Conservation (phyloP, 805 yeast species). For the Yarrowia porcina region DNA sequence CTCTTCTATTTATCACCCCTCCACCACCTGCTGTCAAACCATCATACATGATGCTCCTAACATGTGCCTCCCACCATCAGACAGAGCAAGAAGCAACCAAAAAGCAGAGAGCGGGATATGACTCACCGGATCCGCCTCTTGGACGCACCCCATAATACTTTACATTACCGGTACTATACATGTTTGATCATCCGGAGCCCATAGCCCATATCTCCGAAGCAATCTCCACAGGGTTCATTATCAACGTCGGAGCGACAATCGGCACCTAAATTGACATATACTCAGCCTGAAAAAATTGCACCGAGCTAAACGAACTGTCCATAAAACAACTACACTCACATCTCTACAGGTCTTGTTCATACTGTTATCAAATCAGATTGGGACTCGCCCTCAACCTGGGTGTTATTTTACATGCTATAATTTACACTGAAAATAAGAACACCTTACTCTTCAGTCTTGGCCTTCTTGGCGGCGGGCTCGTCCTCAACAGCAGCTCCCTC, state of each 20-base stretch:
- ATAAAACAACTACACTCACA: too few relatives aligned
- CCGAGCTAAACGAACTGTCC: not conserved
- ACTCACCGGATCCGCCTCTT: not conserved
- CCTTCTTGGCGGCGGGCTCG: constrained; percentile 38
- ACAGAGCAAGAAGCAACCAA: not conserved
- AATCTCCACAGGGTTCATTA: not conserved
- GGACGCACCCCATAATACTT: not conserved
- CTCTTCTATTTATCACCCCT: too few relatives aligned
- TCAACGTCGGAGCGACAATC: not conserved
- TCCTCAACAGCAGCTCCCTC: constrained; percentile 31
- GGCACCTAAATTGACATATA: not conserved
- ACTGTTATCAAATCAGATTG: not conserved
- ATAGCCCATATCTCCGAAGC: not conserved
- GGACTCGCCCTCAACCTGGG: not conserved
- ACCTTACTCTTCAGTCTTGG: constrained; percentile 32
- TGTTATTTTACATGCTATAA: constrained; percentile 25
- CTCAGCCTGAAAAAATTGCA: constrained; percentile 3
- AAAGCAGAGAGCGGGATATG: not conserved
- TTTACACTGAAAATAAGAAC: constrained; percentile 12
- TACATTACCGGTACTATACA: not conserved
- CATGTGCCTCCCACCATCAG: not conserved
- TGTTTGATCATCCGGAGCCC: not conserved
- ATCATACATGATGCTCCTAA: not conserved
- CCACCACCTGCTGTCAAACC: not conserved
- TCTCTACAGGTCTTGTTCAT: too few relatives aligned